Conservation (phyloP, 306 rosid genomes). For the Cyamopsis tetragonoloba region DNA sequence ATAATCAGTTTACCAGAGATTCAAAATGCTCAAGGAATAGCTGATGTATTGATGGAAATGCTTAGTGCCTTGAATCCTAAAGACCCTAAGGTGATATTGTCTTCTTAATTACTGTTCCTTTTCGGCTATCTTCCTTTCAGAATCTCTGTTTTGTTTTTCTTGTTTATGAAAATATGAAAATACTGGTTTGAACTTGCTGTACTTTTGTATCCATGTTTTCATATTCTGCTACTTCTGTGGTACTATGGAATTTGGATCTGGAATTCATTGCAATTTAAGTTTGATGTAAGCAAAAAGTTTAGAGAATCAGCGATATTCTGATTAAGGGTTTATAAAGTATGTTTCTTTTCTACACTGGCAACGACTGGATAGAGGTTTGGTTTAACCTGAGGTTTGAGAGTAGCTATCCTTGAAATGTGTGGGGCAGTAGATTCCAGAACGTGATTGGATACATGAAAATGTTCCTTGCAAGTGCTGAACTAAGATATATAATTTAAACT, state of each 20-base stretch:
- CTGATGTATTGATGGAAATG: slow-evolving; percentile 87
- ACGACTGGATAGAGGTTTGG: background rate
- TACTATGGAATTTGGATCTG: slow-evolving; percentile 8
- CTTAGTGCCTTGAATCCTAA: slow-evolving; percentile 79
- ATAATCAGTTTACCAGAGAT: slow-evolving; percentile 67
- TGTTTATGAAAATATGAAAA: slow-evolving; percentile 15
- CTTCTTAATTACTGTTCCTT: background rate
- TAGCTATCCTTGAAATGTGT: slow-evolving; percentile 1
- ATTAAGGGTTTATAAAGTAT: slow-evolving; percentile 9
- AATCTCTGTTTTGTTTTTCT: slow-evolving; percentile 20
- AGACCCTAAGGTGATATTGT: slow-evolving; percentile 58
- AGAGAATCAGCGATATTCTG: slow-evolving; percentile 6
- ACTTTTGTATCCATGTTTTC: slow-evolving; percentile 2
- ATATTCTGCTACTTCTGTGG: slow-evolving; percentile 9
- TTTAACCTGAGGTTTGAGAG: background rate
- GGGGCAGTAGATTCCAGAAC: slow-evolving; percentile 1
- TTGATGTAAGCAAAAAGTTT: background rate
- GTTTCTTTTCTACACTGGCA: background rate
- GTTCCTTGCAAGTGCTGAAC: slow-evolving; percentile 4
- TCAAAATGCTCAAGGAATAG: slow-evolving; percentile 74
- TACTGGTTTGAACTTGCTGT: slow-evolving; percentile 19
- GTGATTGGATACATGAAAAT: background rate
- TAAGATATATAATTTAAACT: background rate
- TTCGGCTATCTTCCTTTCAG: slow-evolving; percentile 12
- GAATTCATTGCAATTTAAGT: background rate